Conservation (phyloP, 202 grass and related monocot species). For the Bolboschoenoplectus hybrid region DNA sequence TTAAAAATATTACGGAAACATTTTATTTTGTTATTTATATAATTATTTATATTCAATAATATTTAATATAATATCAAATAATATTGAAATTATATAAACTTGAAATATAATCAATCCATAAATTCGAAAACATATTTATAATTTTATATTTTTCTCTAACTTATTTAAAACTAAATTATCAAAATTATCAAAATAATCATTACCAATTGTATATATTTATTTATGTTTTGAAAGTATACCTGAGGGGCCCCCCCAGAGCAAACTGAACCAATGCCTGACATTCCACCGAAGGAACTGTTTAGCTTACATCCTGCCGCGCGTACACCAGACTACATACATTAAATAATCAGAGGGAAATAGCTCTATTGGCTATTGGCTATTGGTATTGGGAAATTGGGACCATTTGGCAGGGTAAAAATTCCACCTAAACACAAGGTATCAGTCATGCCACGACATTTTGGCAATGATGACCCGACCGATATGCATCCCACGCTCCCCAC, state of each 20-base stretch:
- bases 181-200: too few relatives aligned
- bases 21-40: neutral
- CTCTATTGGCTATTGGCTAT: neutral
- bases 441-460: constrained; percentile 33
- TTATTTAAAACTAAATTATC: too few relatives aligned
- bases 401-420: constrained; percentile 22
- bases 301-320: neutral
- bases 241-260: neutral
- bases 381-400: neutral
- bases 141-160: too few relatives aligned
- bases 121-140: too few relatives aligned
- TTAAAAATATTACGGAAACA: too few relatives aligned
- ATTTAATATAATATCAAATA: too few relatives aligned
- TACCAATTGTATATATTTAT: too few relatives aligned
- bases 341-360: constrained; percentile 13
- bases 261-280: neutral
- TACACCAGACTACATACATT: neutral
- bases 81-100: too few relatives aligned
- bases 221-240: too few relatives aligned
- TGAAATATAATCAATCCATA: too few relatives aligned
- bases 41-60: neutral
- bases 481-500: constrained; percentile 16
- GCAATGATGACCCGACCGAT: constrained; percentile 22
- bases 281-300: constrained; percentile 9
- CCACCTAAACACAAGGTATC: constrained; percentile 14